Conservation (phyloP, 208 protist genomes). For the Phytomonas sp. region DNA sequence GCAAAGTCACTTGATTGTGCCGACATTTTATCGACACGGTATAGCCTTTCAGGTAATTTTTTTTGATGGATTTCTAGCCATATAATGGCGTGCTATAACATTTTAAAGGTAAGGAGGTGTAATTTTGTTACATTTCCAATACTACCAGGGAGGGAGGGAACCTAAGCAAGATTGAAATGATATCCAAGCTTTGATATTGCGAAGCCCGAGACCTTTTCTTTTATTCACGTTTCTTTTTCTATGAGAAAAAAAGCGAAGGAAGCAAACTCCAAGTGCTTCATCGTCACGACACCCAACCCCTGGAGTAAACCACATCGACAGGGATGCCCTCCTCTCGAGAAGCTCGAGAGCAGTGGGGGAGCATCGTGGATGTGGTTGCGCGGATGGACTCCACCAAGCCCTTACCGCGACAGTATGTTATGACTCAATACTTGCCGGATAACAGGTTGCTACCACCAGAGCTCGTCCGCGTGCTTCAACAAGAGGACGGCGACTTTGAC, state of each 20-base stretch:
- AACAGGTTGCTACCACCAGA: conserved; percentile 14
- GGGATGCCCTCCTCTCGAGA: conserved; percentile 1
- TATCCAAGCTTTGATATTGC: neutral
- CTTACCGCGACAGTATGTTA: conserved; percentile 14
- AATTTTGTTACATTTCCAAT: no score
- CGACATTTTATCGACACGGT: no score
- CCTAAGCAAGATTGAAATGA: neutral
- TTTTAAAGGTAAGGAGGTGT: no score
- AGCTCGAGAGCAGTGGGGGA: conserved; percentile 22
- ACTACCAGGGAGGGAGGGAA: no score
- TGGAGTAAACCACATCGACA: neutral
- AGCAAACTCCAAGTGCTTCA: neutral
- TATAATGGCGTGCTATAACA: no score
- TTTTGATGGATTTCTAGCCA: no score
- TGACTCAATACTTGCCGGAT: conserved; percentile 24
- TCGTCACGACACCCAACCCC: neutral
- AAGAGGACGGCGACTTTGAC: conserved; percentile 29
- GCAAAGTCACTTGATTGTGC: no score
- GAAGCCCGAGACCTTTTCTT: neutral
- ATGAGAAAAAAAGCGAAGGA: neutral
- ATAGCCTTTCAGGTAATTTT: no score
- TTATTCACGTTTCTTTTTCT: neutral
- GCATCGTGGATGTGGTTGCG: conserved; percentile 47
- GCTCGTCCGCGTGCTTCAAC: conserved; percentile 35
- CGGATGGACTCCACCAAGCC: conserved; percentile 39